phyloP scores from a whole-genome alignment of 176 grass and related monocot species.

The Musa troglodytarum region DNA sequence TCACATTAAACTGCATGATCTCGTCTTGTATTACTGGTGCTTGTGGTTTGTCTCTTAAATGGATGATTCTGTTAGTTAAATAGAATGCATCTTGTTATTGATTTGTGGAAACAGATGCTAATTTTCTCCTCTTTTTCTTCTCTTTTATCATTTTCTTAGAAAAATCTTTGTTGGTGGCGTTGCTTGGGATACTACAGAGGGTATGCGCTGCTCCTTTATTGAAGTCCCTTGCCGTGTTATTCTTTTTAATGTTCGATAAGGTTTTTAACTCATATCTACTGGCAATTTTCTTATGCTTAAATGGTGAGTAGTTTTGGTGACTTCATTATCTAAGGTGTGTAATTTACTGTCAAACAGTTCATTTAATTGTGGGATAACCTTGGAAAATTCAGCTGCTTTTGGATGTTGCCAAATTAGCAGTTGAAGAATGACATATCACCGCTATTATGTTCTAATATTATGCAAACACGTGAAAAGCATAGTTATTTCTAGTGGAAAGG shows the following conservation, averaged over 20 bases:
- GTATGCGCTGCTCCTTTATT: slow-evolving; percentile 15
- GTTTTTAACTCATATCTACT: neutral
- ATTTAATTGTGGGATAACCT: too few relatives aligned
- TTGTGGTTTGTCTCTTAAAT: neutral
- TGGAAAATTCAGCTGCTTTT: too few relatives aligned
- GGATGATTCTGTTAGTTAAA: neutral
- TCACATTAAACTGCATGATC: neutral
- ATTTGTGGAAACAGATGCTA: neutral
- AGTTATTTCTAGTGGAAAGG: too few relatives aligned
- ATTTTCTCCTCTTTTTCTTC: slow-evolving; percentile 2
- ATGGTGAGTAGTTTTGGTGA: too few relatives aligned
- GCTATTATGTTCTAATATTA: too few relatives aligned
- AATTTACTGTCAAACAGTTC: too few relatives aligned
- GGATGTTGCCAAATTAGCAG: too few relatives aligned
- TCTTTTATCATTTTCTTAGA: slow-evolving; percentile 38
- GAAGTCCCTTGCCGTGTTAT: too few relatives aligned
- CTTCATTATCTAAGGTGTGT: too few relatives aligned
- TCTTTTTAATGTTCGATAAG: too few relatives aligned
- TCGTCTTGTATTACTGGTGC: neutral
- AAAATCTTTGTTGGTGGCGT: slow-evolving; percentile 98
- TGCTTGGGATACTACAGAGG: slow-evolving; percentile 95
- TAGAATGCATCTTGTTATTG: neutral
- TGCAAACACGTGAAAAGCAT: too few relatives aligned
- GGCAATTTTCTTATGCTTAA: neutral
- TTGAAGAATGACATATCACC: too few relatives aligned